Conservation (phyloP, 2,329 filamentous ascomycete species). For the Metarhizium humberi region DNA sequence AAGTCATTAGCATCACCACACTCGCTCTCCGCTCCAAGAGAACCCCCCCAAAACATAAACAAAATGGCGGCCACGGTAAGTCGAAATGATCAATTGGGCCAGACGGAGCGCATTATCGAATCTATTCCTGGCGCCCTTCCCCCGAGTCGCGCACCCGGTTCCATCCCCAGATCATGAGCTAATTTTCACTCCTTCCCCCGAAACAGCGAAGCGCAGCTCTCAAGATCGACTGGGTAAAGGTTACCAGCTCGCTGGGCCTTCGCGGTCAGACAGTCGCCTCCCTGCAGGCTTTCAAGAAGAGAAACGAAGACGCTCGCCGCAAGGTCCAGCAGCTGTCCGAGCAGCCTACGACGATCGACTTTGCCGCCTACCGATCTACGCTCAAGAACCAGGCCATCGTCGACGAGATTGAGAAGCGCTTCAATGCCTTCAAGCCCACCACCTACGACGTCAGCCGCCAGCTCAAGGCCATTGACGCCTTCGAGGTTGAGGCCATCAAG, state of each 20-base stretch:
- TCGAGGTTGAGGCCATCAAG: conserved; percentile 94
- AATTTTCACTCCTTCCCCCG: conserved; percentile 34
- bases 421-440: conserved; percentile 81
- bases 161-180: conserved; percentile 32
- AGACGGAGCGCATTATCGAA: not conserved
- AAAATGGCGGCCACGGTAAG: conserved; percentile 61
- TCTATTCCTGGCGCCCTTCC: not conserved
- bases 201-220: conserved; percentile 89
- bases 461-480: conserved; percentile 96
- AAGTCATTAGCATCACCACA: conserved; percentile 36
- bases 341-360: conserved; percentile 81
- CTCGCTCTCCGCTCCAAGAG: conserved; percentile 39
- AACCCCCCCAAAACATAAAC: conserved; percentile 34
- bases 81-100: conserved; percentile 15
- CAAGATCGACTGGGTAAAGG: conserved; percentile 98
- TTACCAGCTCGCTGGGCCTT: conserved; percentile 89
- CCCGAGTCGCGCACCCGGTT: not conserved
- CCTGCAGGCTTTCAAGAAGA: conserved; percentile 97
- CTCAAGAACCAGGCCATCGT: conserved; percentile 95
- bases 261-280: conserved; percentile 87
- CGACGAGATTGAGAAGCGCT: conserved; percentile 95
- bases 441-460: conserved; percentile 90
- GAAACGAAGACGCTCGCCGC: conserved; percentile 97
- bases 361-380: conserved; percentile 78
- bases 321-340: conserved; percentile 79